Base-by-base conservation (phyloP, 2,329 filamentous ascomycete genomes). In the Gliomastix tumulicola region DNA sequence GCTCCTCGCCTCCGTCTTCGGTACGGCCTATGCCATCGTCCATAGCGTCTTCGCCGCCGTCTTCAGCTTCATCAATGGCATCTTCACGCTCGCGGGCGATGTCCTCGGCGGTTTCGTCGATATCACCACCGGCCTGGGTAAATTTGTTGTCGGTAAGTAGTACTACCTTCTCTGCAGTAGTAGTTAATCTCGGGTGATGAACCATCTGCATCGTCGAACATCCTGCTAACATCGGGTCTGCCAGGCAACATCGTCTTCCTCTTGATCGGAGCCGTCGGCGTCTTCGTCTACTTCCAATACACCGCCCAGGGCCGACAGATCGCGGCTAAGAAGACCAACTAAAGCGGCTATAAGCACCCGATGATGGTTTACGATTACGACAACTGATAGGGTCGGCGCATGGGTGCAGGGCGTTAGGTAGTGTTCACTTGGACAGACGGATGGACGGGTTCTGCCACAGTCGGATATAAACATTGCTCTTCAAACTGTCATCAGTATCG, bases 131-230 rank as follows among this genome's bases (percentile, higher is more conserved):
- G 62, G 63, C 16, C 46, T 63, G 20, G 55, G 58, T 41, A 63
- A 61, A 37, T 65, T 66, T 40, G 35, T 66, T 25, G 39, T 57
- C 6, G 52, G 62, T 65, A 48, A 42, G 59, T 51, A 21, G 16
- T 8, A 12, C 5, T 7, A n/a, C 7, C n/a, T 4, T 7, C 25
- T 6, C 11, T 16, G 7, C 25, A 13, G 6, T 34, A 30, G 41
- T 20, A 45, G 30, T 30, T 5, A 4, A 13, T 16, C 17, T 16
- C 3, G 5, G 13, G 15, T 17, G 21, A 35, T 15, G 21, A 3
- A 5, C 25, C 17, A n/a, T 28, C 4, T 28, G 25, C 10, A 2
- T 4, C n/a, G n/a, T 1, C 7, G 11, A 28, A 9, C 6, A 0
- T 31, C 5, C 21, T 25, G 18, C 16, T 27, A 16, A n/a, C n/a